Evolutionary conservation across 208 protist genomes (phyloP).

Genomic region (Leishmania tarentolae): DNA sequence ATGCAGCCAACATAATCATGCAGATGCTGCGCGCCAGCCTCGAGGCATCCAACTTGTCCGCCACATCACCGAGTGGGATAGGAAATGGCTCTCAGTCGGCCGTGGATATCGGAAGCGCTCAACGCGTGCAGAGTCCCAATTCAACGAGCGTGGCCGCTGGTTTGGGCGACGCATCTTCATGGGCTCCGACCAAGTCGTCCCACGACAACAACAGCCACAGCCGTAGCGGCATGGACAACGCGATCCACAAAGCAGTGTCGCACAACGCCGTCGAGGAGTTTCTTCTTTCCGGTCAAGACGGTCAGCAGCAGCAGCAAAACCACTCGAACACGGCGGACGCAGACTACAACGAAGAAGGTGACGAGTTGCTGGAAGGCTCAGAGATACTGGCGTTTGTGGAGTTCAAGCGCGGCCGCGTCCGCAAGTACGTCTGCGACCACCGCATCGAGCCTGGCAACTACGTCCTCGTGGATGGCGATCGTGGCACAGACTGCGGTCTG

Average conservation of each 20-base stretch:
- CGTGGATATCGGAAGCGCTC: background rate
- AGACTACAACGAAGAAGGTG: conserved; percentile 12
- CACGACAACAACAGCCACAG: background rate
- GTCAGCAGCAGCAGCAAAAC: conserved; percentile 14
- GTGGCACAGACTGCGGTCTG: conserved; percentile 83
- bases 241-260: conserved; percentile 17
- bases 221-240: background rate
- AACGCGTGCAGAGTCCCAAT: conserved; percentile 1
- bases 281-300: conserved; percentile 18
- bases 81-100: background rate
- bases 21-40: conserved; percentile 30
- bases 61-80: conserved; percentile 5
- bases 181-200: conserved; percentile 5
- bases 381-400: conserved; percentile 80
- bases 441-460: conserved; percentile 72
- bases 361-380: conserved; percentile 20
- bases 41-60: conserved; percentile 12
- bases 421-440: conserved; percentile 72
- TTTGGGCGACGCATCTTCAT: background rate
- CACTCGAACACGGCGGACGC: background rate
- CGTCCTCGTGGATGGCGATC: conserved; percentile 90
- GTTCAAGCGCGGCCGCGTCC: conserved; percentile 81
- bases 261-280: conserved; percentile 33
- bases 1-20: conserved; percentile 38
- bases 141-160: conserved; percentile 1